Percentiles rank a stretch among this genome's conserved stretches.
phyloP scores from a whole-genome alignment of 495 filamentous ascomycete species.

The Penicillium waksmanii region DNA sequence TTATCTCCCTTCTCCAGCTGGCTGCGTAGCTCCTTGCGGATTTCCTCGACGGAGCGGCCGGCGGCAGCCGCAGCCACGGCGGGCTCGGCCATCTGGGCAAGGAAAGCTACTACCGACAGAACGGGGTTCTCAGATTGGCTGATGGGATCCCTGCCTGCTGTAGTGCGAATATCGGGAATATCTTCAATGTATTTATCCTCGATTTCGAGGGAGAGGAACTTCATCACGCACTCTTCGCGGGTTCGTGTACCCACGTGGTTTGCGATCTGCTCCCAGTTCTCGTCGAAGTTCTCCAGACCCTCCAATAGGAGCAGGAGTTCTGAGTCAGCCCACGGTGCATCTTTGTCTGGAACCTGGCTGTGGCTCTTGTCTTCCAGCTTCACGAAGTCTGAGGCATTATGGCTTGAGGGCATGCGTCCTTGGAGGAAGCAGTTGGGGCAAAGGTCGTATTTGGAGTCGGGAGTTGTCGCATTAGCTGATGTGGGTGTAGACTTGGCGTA shows the following conservation, averaged over 20 bases:
- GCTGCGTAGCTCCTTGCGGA: slow-evolving; percentile 72
- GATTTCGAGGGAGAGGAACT: slow-evolving; percentile 90
- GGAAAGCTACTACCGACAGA: slow-evolving; percentile 90
- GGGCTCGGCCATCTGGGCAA: slow-evolving; percentile 86
- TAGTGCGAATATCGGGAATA: slow-evolving; percentile 65
- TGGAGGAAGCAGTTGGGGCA: slow-evolving; percentile 90
- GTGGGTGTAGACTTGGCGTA: slow-evolving; percentile 64
- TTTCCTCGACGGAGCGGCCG: slow-evolving; percentile 79
- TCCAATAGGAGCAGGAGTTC: slow-evolving; percentile 86
- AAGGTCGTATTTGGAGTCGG: slow-evolving; percentile 75
- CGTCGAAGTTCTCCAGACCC: slow-evolving; percentile 86
- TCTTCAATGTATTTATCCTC: slow-evolving; percentile 88
- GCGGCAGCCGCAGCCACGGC: slow-evolving; percentile 87
- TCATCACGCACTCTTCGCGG: slow-evolving; percentile 94
- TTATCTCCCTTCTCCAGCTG: slow-evolving; percentile 67
- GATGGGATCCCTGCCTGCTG: slow-evolving; percentile 80
- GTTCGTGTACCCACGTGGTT: slow-evolving; percentile 89
- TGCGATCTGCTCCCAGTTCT: slow-evolving; percentile 91
- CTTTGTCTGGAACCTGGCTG: slow-evolving; percentile 71
- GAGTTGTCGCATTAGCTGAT: slow-evolving; percentile 56
- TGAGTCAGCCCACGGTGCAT: slow-evolving; percentile 86
- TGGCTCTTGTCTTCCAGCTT: slow-evolving; percentile 87
- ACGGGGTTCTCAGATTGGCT: slow-evolving; percentile 91
- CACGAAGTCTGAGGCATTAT: slow-evolving; percentile 73
- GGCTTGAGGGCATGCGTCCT: slow-evolving; percentile 74